A percentile compares a stretch with the other conserved stretches of the same genome.
phyloP scores from a whole-genome alignment of 345 rosid species.

The Diplotaxis tenuifolia region DNA sequence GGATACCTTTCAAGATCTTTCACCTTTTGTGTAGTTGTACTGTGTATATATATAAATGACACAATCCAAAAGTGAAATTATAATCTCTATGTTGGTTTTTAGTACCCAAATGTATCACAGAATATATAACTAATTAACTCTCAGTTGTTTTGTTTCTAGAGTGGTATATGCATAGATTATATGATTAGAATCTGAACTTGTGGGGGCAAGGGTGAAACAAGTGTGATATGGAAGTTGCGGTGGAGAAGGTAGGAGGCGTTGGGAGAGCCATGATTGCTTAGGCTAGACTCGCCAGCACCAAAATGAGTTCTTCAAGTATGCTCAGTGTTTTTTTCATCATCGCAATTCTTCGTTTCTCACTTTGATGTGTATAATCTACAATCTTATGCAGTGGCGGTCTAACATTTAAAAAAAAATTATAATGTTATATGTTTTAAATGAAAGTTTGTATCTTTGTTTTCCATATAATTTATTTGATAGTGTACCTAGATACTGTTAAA shows the following conservation, averaged over 20 bases:
- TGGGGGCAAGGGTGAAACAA: background rate
- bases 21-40: background rate
- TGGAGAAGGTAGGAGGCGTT: background rate
- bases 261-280: background rate
- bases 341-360: background rate
- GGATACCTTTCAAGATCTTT: background rate
- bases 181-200: background rate
- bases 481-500: too few relatives aligned
- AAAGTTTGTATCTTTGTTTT: background rate
- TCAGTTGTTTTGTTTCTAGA: background rate
- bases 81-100: background rate
- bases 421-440: background rate
- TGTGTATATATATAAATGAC: constrained; percentile 3
- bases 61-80: background rate
- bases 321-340: background rate
- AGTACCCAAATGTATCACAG: background rate
- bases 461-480: too few relatives aligned
- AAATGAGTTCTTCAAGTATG: background rate
- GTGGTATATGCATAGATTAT: background rate
- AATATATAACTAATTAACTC: background rate
- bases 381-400: background rate
- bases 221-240: background rate
- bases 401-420: background rate
- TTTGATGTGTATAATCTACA: background rate
- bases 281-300: background rate